Conservation (phyloP, 2,329 filamentous ascomycete species). For the Fusarium begoniae region DNA sequence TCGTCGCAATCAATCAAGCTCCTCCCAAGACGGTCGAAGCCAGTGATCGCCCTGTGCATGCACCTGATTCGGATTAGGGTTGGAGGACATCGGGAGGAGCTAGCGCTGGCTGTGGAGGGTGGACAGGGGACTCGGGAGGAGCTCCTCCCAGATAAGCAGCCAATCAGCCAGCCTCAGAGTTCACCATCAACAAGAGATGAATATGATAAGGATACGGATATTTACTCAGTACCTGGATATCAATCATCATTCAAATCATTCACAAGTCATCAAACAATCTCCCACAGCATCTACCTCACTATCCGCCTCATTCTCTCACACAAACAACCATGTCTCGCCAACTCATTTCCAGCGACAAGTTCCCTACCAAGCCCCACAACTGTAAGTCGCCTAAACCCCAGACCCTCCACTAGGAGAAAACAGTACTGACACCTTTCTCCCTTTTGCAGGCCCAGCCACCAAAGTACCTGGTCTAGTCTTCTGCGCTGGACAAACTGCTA, state of each 20-base stretch:
- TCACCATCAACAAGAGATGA: background rate
- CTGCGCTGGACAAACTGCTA: conserved; percentile 58
- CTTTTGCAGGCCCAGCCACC: conserved; percentile 49
- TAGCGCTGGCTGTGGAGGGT: background rate
- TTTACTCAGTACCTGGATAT: background rate
- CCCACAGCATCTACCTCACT: background rate
- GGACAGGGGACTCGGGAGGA: background rate
- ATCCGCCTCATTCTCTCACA: background rate
- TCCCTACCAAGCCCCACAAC: conserved; percentile 58
- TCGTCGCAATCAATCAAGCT: background rate
- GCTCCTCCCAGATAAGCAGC: conserved; percentile 13
- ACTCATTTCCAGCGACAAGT: conserved; percentile 57
- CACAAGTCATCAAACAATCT: background rate
- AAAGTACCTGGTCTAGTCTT: conserved; percentile 58
- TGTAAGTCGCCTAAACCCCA: conserved; percentile 42
- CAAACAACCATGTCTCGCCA: conserved; percentile 53
- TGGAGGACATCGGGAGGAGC: conserved; percentile 11
- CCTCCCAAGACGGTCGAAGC: background rate
- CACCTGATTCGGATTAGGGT: background rate
- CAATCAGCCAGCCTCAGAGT: background rate
- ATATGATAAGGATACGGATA: background rate
- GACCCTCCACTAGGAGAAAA: background rate
- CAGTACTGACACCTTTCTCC: background rate
- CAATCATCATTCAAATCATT: background rate
- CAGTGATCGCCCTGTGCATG: background rate